Conservation (phyloP, 202 grass and related monocot species). For the Schoenoplectus tabernaemontani region DNA sequence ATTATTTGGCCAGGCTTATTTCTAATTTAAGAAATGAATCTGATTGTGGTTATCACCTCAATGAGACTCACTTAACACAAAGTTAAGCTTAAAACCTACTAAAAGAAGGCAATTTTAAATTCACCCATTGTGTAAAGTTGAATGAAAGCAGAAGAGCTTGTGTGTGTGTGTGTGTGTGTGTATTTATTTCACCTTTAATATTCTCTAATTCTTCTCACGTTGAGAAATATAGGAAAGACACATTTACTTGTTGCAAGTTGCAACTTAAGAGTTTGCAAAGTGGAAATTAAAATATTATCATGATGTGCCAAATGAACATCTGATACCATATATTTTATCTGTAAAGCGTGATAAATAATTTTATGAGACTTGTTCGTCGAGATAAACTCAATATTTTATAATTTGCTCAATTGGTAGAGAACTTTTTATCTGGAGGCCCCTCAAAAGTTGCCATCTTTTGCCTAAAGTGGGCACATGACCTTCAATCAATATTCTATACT, state of each 20-base stretch:
- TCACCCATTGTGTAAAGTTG: not conserved
- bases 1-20: not conserved
- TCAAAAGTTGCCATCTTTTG: constrained; percentile 54
- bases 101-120: not conserved
- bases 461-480: constrained; percentile 65
- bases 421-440: constrained; percentile 46
- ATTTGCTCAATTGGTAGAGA: constrained; percentile 1
- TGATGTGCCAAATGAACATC: not conserved
- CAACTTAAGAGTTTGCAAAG: not conserved
- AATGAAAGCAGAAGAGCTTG: not conserved
- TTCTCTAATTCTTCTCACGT: not conserved
- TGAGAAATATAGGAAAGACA: not conserved
- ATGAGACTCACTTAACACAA: not conserved
- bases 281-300: not conserved
- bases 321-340: not conserved
- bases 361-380: not conserved
- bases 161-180: no score
- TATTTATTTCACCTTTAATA: not conserved
- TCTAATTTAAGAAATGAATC: constrained; percentile 2
- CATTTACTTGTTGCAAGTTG: not conserved
- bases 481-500: constrained; percentile 41
- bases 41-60: not conserved
- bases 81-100: not conserved
- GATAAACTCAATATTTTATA: constrained; percentile 5
- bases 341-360: constrained; percentile 3